A percentile compares a stretch with the other conserved stretches of the same genome.
phyloP scores from a whole-genome alignment of 345 rosid genomes.

The Sonneratia alba region DNA sequence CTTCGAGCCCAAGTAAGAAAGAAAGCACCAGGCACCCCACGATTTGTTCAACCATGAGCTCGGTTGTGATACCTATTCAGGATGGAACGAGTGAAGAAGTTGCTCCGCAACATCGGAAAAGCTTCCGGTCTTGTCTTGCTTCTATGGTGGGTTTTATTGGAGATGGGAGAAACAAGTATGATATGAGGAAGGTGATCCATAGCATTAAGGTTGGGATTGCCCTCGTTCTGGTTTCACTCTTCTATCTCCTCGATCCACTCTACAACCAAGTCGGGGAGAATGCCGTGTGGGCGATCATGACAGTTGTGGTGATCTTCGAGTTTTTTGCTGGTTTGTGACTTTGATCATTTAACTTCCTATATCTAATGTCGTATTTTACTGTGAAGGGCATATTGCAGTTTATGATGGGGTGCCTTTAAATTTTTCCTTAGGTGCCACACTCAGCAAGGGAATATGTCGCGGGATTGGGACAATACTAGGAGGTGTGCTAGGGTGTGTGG shows the following conservation, averaged over 20 bases:
- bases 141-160: not conserved
- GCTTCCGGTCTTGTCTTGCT: not conserved
- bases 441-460: slow-evolving; percentile 62
- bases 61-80: slow-evolving; percentile 10
- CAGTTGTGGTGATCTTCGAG: slow-evolving; percentile 68
- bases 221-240: slow-evolving; percentile 50
- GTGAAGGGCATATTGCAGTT: not conserved
- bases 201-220: slow-evolving; percentile 57
- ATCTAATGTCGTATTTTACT: not conserved
- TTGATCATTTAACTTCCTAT: not conserved
- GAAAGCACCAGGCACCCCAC: not conserved
- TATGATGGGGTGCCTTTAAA: not conserved
- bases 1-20: not conserved
- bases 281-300: slow-evolving; percentile 82
- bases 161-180: slow-evolving; percentile 8
- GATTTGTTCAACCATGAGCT: not conserved
- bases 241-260: slow-evolving; percentile 46
- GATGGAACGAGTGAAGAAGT: not conserved
- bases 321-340: slow-evolving; percentile 47
- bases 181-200: slow-evolving; percentile 33
- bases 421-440: slow-evolving; percentile 44
- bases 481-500: slow-evolving; percentile 48
- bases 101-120: not conserved
- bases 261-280: slow-evolving; percentile 51
- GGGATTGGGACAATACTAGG: slow-evolving; percentile 59